Percentiles rank a stretch among this genome's conserved stretches.
phyloP scores from a whole-genome alignment of 495 filamentous ascomycete species.

The Chlorociboria aeruginascens region DNA sequence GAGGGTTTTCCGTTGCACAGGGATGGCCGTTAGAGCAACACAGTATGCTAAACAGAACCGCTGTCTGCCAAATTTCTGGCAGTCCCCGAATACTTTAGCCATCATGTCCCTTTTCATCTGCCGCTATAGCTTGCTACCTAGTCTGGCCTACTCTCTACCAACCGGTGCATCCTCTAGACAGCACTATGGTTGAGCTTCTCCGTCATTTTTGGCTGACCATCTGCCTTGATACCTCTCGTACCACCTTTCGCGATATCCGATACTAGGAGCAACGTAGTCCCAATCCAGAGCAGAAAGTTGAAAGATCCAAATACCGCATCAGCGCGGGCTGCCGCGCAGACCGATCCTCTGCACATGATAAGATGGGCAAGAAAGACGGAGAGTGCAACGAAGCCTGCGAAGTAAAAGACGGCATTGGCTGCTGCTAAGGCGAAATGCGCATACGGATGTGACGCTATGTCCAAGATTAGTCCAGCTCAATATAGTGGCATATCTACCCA shows the following conservation, averaged over 20 bases:
- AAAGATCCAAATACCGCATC: constrained; percentile 34
- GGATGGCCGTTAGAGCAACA: too few species aligned
- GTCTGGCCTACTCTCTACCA: neutral
- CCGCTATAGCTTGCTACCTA: too few species aligned
- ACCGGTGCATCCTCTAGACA: neutral
- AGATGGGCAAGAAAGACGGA: constrained; percentile 48
- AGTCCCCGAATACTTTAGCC: neutral
- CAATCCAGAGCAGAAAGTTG: constrained; percentile 31
- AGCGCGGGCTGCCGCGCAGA: constrained; percentile 36
- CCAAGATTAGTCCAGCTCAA: neutral
- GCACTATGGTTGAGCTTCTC: constrained; percentile 5
- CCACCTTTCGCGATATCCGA: constrained; percentile 27
- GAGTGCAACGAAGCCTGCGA: constrained; percentile 65
- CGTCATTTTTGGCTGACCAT: constrained; percentile 17
- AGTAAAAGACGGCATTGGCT: constrained; percentile 68
- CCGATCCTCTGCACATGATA: constrained; percentile 37
- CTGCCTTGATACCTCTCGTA: constrained; percentile 12
- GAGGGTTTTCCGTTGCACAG: too few species aligned
- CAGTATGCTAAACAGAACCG: too few species aligned
- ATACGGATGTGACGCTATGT: constrained; percentile 39
- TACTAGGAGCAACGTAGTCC: constrained; percentile 23
- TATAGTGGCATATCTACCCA: neutral
- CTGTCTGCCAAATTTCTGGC: too few species aligned
- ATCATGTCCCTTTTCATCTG: too few species aligned
- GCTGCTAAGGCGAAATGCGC: constrained; percentile 49